These are phyloP conservation scores for Solanum etuberosum DNA, from an alignment of 257 asterid genomes.

Conservation along the genomic window DNA sequence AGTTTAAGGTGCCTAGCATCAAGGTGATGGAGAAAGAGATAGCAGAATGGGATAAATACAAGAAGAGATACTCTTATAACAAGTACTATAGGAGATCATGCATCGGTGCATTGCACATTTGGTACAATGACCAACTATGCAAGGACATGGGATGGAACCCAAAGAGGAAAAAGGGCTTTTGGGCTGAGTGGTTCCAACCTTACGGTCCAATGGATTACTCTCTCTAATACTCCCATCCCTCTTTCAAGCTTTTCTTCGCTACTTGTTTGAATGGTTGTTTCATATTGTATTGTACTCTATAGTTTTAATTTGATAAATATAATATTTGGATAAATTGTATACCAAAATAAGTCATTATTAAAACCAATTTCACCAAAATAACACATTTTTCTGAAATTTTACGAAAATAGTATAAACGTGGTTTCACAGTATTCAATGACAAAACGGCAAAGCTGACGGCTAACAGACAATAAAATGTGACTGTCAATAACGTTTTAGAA, in stretches of 20 bases:
- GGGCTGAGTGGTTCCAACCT: constrained; percentile 34
- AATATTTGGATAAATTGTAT: too few species aligned
- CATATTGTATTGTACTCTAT: background rate
- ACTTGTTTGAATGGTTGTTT: background rate
- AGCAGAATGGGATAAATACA: constrained; percentile 24
- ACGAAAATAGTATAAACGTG: too few species aligned
- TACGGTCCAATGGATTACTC: constrained; percentile 37
- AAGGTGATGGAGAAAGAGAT: constrained; percentile 34
- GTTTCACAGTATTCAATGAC: too few species aligned
- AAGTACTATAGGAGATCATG: constrained; percentile 22
- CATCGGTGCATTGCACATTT: constrained; percentile 28
- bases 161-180: constrained; percentile 24
- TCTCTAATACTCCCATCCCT: background rate
- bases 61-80: constrained; percentile 19
- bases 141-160: constrained; percentile 47
- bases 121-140: constrained; percentile 42
- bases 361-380: too few species aligned
- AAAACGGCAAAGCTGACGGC: too few species aligned
- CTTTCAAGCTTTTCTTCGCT: background rate
- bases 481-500: too few species aligned
- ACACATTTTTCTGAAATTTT: too few species aligned
- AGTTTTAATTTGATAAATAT: background rate
- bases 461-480: too few species aligned
- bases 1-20: constrained; percentile 30
- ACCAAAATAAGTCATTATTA: too few species aligned